phyloP scores from a whole-genome alignment of 1,139 yeast genomes.

The Yamadazyma jaroonii region DNA sequence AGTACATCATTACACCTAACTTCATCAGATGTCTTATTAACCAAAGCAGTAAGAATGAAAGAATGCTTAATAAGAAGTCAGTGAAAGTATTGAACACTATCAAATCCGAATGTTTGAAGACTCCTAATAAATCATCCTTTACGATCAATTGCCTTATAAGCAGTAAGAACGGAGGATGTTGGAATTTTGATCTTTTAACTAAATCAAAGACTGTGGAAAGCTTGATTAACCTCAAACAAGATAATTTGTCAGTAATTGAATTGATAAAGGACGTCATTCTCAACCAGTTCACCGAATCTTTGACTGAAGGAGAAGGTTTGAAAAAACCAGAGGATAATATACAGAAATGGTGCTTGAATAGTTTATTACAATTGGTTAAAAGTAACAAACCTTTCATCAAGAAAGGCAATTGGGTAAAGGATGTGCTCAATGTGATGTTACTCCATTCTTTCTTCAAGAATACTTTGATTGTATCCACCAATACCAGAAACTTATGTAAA shows the following conservation, averaged over 20 bases:
- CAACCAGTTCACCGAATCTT: slow-evolving; percentile 20
- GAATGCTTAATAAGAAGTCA: slow-evolving; percentile 69
- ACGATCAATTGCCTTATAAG: slow-evolving; percentile 48
- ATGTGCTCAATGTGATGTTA: slow-evolving; percentile 50
- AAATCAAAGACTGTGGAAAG: slow-evolving; percentile 66
- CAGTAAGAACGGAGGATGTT: slow-evolving; percentile 54
- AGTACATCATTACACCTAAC: slow-evolving; percentile 61
- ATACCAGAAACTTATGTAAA: slow-evolving; percentile 41
- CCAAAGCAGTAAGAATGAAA: slow-evolving; percentile 66
- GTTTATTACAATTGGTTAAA: slow-evolving; percentile 56
- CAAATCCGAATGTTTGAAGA: slow-evolving; percentile 30
- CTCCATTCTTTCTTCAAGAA: slow-evolving; percentile 53
- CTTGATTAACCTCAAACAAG: slow-evolving; percentile 24
- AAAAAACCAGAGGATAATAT: slow-evolving; percentile 38
- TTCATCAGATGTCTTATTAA: slow-evolving; percentile 72
- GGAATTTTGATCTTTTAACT: slow-evolving; percentile 76
- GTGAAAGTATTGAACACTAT: slow-evolving; percentile 47
- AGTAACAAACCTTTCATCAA: slow-evolving; percentile 33
- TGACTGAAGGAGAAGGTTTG: slow-evolving; percentile 16
- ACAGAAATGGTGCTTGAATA: slow-evolving; percentile 69
- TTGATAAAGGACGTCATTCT: slow-evolving; percentile 23
- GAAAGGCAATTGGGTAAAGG: slow-evolving; percentile 31
- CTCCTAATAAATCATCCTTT: slow-evolving; percentile 45
- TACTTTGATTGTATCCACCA: slow-evolving; percentile 21
- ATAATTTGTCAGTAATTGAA: slow-evolving; percentile 6